Conservation (phyloP, 345 rosid species). For the Eucalyptus cloeziana region DNA sequence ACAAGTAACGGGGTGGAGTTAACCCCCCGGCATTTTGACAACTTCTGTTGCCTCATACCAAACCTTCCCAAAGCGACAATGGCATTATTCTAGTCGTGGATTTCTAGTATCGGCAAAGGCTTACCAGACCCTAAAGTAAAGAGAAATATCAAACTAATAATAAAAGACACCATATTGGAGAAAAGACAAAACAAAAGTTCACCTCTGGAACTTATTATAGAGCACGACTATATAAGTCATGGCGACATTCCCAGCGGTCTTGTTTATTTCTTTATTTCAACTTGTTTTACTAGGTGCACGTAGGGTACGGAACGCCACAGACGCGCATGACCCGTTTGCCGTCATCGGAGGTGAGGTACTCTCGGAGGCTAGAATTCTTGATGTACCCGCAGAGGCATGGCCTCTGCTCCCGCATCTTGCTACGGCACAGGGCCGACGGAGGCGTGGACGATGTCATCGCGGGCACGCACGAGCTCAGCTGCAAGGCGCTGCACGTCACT, state of each 20-base stretch:
- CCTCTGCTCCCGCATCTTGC: slow-evolving; percentile 39
- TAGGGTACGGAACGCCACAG: slow-evolving; percentile 39
- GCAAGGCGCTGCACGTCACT: slow-evolving; percentile 28
- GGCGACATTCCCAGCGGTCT: not conserved
- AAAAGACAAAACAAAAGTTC: not conserved
- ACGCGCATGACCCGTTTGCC: slow-evolving; percentile 12
- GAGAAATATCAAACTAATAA: not conserved
- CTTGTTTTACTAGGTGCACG: slow-evolving; percentile 9
- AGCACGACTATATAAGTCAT: not conserved
- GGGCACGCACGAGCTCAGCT: slow-evolving; percentile 36
- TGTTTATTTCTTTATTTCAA: not conserved
- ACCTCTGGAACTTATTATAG: not conserved
- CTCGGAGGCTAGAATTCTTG: slow-evolving; percentile 23
- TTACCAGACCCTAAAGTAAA: not conserved
- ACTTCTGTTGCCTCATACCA: not conserved
- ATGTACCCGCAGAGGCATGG: slow-evolving; percentile 56
- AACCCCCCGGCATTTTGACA: not conserved
- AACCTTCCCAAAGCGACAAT: not conserved
- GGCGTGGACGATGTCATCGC: slow-evolving; percentile 13
- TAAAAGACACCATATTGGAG: not conserved
- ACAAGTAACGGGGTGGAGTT: not conserved
- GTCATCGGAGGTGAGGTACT: slow-evolving; percentile 26
- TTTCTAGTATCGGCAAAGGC: not conserved
- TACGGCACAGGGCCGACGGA: slow-evolving; percentile 40
- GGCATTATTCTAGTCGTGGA: not conserved